Evolutionary conservation across 1,284 basidiomycete species (phyloP).

Genomic region (Sphagnurus paluster): DNA sequence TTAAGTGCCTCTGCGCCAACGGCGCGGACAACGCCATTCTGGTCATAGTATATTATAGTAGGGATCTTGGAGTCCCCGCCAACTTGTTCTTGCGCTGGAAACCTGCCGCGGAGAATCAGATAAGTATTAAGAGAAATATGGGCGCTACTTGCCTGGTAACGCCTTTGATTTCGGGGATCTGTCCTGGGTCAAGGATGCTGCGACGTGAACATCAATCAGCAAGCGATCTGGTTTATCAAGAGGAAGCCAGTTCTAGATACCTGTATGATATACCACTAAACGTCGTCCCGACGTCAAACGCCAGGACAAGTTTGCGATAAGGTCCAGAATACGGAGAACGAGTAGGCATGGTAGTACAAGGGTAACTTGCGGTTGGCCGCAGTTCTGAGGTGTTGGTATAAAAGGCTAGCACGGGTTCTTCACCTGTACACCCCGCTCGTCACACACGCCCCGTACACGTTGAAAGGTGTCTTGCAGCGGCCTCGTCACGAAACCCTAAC

Average conservation of each 20-base stretch:
- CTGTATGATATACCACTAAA: conserved; percentile 34
- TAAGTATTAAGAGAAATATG: conserved; percentile 1
- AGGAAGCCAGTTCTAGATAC: conserved; percentile 14
- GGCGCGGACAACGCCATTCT: conserved; percentile 42
- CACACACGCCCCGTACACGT: background rate
- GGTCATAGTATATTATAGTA: conserved; percentile 53
- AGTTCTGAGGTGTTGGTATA: background rate
- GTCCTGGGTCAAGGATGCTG: conserved; percentile 41
- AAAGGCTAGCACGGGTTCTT: background rate
- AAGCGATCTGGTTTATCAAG: background rate
- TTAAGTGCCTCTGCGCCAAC: conserved; percentile 54
- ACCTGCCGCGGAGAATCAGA: conserved; percentile 22
- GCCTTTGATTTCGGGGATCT: conserved; percentile 44
- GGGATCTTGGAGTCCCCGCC: conserved; percentile 56
- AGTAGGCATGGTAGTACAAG: conserved; percentile 13
- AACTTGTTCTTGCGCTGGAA: conserved; percentile 35
- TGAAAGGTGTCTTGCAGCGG: no score
- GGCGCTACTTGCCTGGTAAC: conserved; percentile 39
- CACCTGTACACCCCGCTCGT: background rate
- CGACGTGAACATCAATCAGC: background rate
- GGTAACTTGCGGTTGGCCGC: background rate
- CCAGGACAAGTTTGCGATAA: conserved; percentile 27
- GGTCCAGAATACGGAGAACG: conserved; percentile 25
- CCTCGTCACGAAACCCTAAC: no score
- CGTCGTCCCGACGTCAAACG: no score